Evolutionary conservation across 805 yeast species (phyloP), one percentile per base, ranked within the genome.

Genomic region (Ogataea zsoltii): DNA sequence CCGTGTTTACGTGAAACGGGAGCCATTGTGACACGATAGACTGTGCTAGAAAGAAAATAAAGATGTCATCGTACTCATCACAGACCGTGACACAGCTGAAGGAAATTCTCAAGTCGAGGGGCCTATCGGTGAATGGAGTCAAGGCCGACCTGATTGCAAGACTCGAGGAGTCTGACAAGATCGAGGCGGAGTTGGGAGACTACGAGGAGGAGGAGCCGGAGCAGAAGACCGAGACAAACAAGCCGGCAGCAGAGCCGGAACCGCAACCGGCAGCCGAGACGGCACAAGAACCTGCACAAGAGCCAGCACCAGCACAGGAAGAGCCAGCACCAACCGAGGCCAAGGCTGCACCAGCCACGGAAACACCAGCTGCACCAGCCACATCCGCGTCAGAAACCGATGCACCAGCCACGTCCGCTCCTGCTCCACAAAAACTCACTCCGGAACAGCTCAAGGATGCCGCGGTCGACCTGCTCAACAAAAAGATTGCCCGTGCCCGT

Each of bases 11-110:
- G 25, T 21, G 25, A 9, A 21, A 9, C 25, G 26, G 7, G 26
- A 26, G 33, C 42, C 35, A 19, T 36, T 25, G 28, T 13, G 34
- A 33, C 25, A 15, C 19, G 17, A 7, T 28, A 19, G 6, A 33
- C 17, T 13, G 12, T 42, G 3, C 30, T 30, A 25, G 12, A n/a
- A 13, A 19, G 42, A 34, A 15, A n/a, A n/a, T 3, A 26, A 15
- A 48, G 31, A 80, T 80, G 83, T 53, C 79, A 14, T 75, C 74
- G 10, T 84, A 82, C 62, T 61, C 79, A n/a, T 60, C 82, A n/a
- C 75, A 79, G 52, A 84, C 91, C 2, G 97, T 90, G 41, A 82
- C 84, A 15, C 96, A 90, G 70, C 76, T 92, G 65, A 91, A 88
- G 63, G 96, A 86, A 50, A 59, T 79, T 45, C 75, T 92, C 56